Evolutionary conservation across 371 early-diverging fungal species (phyloP).

Genomic region (Dinochytrium kinnereticum): DNA sequence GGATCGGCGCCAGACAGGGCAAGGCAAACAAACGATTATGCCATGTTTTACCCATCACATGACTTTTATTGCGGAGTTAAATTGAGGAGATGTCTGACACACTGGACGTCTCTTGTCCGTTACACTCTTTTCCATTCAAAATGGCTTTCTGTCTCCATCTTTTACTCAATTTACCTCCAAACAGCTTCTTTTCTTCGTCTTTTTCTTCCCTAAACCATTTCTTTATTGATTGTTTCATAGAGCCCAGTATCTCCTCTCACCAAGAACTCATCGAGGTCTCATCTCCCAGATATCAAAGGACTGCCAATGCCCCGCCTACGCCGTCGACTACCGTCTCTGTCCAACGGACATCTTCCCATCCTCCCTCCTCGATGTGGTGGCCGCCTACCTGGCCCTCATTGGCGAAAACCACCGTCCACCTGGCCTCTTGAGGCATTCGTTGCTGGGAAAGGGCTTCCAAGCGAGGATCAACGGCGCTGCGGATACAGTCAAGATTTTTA

Average conservation of each 20-base stretch:
- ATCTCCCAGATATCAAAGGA: conserved; percentile 63
- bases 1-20: too few species aligned
- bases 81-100: neutral
- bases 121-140: too few species aligned
- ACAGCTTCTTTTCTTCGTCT: neutral
- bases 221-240: conserved; percentile 34
- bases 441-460: neutral
- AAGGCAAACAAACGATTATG: too few species aligned
- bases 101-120: too few species aligned
- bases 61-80: too few species aligned
- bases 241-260: conserved; percentile 66
- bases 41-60: too few species aligned
- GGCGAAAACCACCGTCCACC: neutral
- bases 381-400: conserved; percentile 36
- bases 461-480: neutral
- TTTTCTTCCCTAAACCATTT: neutral
- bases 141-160: too few species aligned
- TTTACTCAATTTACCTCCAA: too few species aligned
- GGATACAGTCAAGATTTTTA: neutral
- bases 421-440: neutral
- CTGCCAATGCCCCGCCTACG: conserved; percentile 53
- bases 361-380: conserved; percentile 44
- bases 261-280: conserved; percentile 62
- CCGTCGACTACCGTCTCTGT: conserved; percentile 44
- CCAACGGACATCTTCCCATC: conserved; percentile 42